Evolutionary conservation across 768 basidiomycete genomes (phyloP).

Genomic region (Dendrothele bispora): DNA sequence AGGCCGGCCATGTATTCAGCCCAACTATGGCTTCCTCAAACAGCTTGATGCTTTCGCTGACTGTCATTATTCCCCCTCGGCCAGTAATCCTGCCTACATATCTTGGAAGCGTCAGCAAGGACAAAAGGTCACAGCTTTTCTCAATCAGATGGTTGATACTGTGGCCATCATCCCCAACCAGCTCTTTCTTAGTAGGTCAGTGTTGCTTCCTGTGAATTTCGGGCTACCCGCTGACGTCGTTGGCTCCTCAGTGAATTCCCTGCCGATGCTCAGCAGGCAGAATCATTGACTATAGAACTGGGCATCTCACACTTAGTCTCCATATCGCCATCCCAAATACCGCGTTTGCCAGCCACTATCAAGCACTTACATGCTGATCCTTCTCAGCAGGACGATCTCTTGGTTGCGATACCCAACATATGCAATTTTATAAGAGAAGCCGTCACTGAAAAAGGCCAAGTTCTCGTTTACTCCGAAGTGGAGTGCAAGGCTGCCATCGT

Average conservation of each 20-base stretch:
- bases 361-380: conserved; percentile 45
- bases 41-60: conserved; percentile 56
- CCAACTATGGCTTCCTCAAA: conserved; percentile 57
- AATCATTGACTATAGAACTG: conserved; percentile 49
- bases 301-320: conserved; percentile 55
- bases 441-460: conserved; percentile 37
- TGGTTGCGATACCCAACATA: conserved; percentile 46
- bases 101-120: conserved; percentile 59
- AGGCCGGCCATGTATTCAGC: conserved; percentile 42
- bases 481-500: conserved; percentile 56
- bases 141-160: conserved; percentile 53
- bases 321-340: conserved; percentile 50
- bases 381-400: conserved; percentile 36
- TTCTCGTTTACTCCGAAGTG: conserved; percentile 55
- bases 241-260: conserved; percentile 56
- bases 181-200: conserved; percentile 53
- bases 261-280: conserved; percentile 46
- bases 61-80: conserved; percentile 47
- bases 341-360: conserved; percentile 30
- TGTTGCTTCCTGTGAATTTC: neutral
- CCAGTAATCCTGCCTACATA: conserved; percentile 43
- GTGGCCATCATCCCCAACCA: conserved; percentile 49
- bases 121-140: conserved; percentile 51
- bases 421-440: conserved; percentile 47
- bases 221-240: neutral